phyloP scores from a whole-genome alignment of 108 stramenopile species.

The Pseudonitzschia multiseries region DNA sequence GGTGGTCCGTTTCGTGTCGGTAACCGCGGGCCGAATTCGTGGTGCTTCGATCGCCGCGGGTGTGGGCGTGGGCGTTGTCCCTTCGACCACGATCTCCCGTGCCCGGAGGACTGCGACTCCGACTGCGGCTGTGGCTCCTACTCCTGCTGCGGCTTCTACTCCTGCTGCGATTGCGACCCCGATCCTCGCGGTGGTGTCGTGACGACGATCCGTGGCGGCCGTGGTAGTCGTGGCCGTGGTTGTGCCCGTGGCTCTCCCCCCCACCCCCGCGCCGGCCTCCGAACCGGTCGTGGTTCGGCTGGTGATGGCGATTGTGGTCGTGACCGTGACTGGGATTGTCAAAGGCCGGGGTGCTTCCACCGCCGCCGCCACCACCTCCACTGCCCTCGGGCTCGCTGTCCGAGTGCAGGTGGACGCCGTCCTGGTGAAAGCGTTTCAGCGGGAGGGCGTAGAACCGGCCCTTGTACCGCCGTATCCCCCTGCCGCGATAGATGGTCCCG shows the following conservation, averaged over 20 bases:
- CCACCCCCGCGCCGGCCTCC: not conserved
- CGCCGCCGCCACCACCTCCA: not conserved
- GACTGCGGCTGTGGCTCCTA: slow-evolving; percentile 31
- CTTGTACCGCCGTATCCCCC: slow-evolving; percentile 57
- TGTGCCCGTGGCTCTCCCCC: not conserved
- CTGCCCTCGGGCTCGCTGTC: slow-evolving; percentile 18
- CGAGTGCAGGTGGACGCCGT: slow-evolving; percentile 29
- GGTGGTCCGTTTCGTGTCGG: not conserved
- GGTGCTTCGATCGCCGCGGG: not conserved
- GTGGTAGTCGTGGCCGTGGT: slow-evolving; percentile 14
- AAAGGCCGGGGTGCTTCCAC: not conserved
- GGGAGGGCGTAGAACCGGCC: slow-evolving; percentile 62
- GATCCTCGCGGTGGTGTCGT: not conserved
- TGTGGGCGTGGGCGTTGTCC: too few relatives aligned
- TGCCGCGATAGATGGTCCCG: slow-evolving; percentile 62
- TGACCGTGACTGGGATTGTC: not conserved
- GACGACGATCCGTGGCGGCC: not conserved
- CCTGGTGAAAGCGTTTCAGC: slow-evolving; percentile 53
- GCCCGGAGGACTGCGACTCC: slow-evolving; percentile 27
- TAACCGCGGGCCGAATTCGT: not conserved
- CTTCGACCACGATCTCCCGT: not conserved
- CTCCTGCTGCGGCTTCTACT: slow-evolving; percentile 1
- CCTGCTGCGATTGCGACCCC: slow-evolving; percentile 12
- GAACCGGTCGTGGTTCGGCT: not conserved
- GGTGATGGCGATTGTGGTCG: not conserved